Base-by-base conservation (phyloP, 2,329 filamentous ascomycete species). In the Aspergillus niger region DNA sequence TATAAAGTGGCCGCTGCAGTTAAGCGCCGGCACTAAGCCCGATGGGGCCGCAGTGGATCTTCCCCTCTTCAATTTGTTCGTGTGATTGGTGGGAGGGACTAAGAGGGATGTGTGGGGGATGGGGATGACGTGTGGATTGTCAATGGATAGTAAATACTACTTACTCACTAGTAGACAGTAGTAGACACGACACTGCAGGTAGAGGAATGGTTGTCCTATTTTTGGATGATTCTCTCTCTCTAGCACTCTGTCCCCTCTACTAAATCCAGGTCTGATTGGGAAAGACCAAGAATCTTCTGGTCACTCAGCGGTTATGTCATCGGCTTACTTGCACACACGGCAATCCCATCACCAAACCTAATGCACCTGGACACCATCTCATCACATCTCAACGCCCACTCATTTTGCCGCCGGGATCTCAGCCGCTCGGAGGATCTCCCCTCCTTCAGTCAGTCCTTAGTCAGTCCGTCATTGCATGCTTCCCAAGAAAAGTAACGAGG, bases 1-100 rank as follows among this genome's bases (percentile, higher is more conserved):
- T 8, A 30, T 30, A 30, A 30, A 30, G 28, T 30, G 28, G 28
- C 28, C 28, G 28, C 28, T 30, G 61, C 62, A 62, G 52, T 66
- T 67, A 67, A 67, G 65, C 65, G 65, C 65, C 55, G 61, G 65
- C 63, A 58, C 65, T 67, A 67, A 39, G 4, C 59, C 56, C 1
- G 1, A 36, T 57, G 24, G 1, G 54, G 54, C 22, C 10, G 5
- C 30, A 43, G 24, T 39, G 39, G 59, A 44, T n/a, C 41, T 51
- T 50, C 57, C 60, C 58, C 51, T 56, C 49, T 52, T 55, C 38
- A 17, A 17, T 17, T 10, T 20, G 10, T 26, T 5, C 20, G 15
- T 8, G 10, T 52, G 5, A 57, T 36, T 56, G 28, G 24, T 15
- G 32, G 2, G 3, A 2, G 15, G 8, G 13, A 4, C 13, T 2